A percentile compares a stretch with the other conserved stretches of the same genome.
These are phyloP conservation scores for Candida xyloterini DNA, from an alignment of 805 yeast species.

Conservation along the genomic window DNA sequence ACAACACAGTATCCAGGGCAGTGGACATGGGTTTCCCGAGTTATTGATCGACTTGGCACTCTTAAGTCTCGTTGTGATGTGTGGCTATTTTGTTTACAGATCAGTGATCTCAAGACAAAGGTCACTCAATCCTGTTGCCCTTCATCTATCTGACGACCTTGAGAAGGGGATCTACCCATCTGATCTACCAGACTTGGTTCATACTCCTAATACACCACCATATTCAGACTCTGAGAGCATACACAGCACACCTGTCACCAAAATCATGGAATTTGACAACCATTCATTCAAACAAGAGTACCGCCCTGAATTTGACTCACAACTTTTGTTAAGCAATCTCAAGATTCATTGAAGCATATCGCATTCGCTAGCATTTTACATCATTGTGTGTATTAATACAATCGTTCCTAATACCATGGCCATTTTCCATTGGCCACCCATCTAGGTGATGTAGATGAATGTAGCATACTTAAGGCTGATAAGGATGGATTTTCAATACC, in stretches of 20 bases:
- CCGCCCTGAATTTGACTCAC: constrained; percentile 3
- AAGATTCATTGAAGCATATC: constrained; percentile 14
- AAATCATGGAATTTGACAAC: constrained; percentile 12
- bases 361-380: constrained; percentile 3
- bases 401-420: constrained; percentile 24
- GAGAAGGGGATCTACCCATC: constrained; percentile 7
- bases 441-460: constrained; percentile 10
- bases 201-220: constrained; percentile 12
- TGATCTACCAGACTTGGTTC: constrained; percentile 10
- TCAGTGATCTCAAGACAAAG: background rate
- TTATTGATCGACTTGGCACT: constrained; percentile 2
- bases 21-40: constrained; percentile 5
- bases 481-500: constrained; percentile 20
- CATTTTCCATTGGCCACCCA: constrained; percentile 30
- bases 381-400: background rate
- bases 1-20: constrained; percentile 4
- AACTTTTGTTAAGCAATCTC: constrained; percentile 17
- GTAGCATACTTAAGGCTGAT: constrained; percentile 20
- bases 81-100: constrained; percentile 4
- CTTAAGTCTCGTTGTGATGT: constrained; percentile 1
- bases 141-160: constrained; percentile 1
- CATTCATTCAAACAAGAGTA: constrained; percentile 8
- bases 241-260: constrained; percentile 12
- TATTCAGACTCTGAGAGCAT: constrained; percentile 3
- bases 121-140: constrained; percentile 3